Evolutionary conservation across 345 rosid genomes (phyloP), one percentile per base, ranked within the genome.

Genomic region (rapeseed (Brassica napus)): DNA sequence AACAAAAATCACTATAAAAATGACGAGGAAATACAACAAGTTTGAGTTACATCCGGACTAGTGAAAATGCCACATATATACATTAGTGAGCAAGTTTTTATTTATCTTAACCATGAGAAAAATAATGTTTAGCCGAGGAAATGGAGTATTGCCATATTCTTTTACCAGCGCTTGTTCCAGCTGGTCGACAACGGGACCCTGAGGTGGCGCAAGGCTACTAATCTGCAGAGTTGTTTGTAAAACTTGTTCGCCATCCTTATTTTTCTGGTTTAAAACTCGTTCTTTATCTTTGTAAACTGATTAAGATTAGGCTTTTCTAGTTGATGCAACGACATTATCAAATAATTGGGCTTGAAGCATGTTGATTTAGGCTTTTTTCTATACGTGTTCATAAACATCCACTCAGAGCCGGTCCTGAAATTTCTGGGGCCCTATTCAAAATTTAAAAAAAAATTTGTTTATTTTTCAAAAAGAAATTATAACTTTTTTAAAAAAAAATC

Each of bases 331-430:
- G 28, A 23, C 67, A 16, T 34, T 30, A 59, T 47, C 35, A 37
- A 37, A 49, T 28, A 54, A 65, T 65, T 37, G 72, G 59, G 68
- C 47, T 35, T 12, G 60, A 55, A 65, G 68, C 47, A 65, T 23
- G 28, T 71, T 57, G 16, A 70, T 26, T 49, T 71, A 67, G 10
- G 18, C 24, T 14, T 44, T 63, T 58, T 65, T 28, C 15, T 34
- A 60, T 65, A 79, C 69, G 78, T 68, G 69, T 60, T 23, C 64
- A 67, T 11, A 73, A 10, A 67, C 54, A 55, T 65, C 47, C 35
- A 57, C 82, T 79, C 31, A 30, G 31, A 30, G 31, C 31, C 31
- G 31, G 31, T 30, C 31, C 4, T 2, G 31, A 2, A 4, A 30
- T 30, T 30, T 30, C 4, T 2, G 31, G 4, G 31, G 31, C 31